These are phyloP conservation scores for Colletotrichum melonis DNA, from an alignment of 2,329 filamentous ascomycete species.

Conservation along the genomic window DNA sequence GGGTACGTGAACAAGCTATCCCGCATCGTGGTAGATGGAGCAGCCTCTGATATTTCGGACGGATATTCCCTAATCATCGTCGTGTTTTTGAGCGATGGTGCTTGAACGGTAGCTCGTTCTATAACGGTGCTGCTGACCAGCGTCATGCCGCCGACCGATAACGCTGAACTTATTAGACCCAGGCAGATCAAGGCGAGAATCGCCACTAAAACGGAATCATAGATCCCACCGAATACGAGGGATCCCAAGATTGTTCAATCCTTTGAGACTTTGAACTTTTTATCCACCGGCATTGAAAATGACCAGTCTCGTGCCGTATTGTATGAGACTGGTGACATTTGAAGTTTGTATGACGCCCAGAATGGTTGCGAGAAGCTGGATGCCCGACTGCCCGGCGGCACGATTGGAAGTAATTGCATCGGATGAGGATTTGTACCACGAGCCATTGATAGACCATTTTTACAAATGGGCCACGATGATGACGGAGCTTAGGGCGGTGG, in stretches of 20 bases:
- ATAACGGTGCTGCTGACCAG: slow-evolving; percentile 36
- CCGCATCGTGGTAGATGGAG: slow-evolving; percentile 35
- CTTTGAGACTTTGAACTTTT: slow-evolving; percentile 14
- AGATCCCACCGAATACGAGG: slow-evolving; percentile 9
- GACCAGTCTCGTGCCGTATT: slow-evolving; percentile 20
- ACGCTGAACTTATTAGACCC: slow-evolving; percentile 14
- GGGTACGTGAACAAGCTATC: slow-evolving; percentile 42
- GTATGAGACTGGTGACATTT: slow-evolving; percentile 13
- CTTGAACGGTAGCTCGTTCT: slow-evolving; percentile 33
- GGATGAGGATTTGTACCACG: slow-evolving; percentile 18
- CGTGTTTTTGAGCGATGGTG: slow-evolving; percentile 38
- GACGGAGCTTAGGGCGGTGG: slow-evolving; percentile 18
- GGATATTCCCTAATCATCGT: slow-evolving; percentile 40
- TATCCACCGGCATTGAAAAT: slow-evolving; percentile 10
- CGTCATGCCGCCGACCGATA: slow-evolving; percentile 41
- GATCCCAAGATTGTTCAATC: slow-evolving; percentile 10
- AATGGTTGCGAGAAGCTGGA: slow-evolving; percentile 10
- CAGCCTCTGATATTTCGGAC: slow-evolving; percentile 35
- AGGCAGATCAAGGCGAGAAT: slow-evolving; percentile 5
- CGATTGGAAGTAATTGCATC: slow-evolving; percentile 12
- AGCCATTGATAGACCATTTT: slow-evolving; percentile 19
- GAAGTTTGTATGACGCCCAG: slow-evolving; percentile 21
- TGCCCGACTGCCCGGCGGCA: slow-evolving; percentile 14
- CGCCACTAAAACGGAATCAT: neutral
- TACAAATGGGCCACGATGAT: slow-evolving; percentile 11